These are phyloP conservation scores for Neurospora sp. DNA, from an alignment of 495 filamentous ascomycete genomes.

Conservation along the genomic window DNA sequence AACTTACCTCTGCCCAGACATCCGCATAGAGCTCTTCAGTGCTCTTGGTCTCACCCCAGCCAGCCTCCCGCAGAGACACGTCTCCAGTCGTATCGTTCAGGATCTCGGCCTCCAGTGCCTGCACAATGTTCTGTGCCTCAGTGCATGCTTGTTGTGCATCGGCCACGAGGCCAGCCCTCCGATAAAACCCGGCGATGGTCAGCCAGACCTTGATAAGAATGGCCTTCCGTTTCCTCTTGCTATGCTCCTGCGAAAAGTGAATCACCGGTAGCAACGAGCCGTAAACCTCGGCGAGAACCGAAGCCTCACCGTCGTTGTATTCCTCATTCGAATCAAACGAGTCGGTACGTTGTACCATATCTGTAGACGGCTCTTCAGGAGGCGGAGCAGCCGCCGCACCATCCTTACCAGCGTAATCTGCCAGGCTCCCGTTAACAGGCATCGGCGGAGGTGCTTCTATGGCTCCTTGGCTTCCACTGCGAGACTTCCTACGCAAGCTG, in stretches of 20 bases:
- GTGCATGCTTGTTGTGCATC: slow-evolving; percentile 69
- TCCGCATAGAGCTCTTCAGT: slow-evolving; percentile 76
- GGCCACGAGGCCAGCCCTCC: slow-evolving; percentile 63
- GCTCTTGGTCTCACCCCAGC: slow-evolving; percentile 66
- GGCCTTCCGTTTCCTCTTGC: slow-evolving; percentile 46
- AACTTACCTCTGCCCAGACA: slow-evolving; percentile 57
- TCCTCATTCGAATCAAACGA: slow-evolving; percentile 18
- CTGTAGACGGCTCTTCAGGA: neutral
- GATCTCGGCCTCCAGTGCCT: slow-evolving; percentile 43
- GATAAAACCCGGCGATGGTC: slow-evolving; percentile 77
- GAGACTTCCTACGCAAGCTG: slow-evolving; percentile 37
- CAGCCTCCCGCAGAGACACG: slow-evolving; percentile 44
- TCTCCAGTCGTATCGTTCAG: slow-evolving; percentile 39
- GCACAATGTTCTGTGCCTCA: slow-evolving; percentile 67
- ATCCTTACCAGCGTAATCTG: neutral
- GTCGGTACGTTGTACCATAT: slow-evolving; percentile 17
- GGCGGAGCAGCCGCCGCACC: neutral
- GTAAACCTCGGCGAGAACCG: neutral
- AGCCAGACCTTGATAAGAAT: slow-evolving; percentile 79
- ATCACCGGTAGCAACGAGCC: slow-evolving; percentile 32
- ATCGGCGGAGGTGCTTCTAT: neutral
- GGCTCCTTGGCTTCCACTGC: slow-evolving; percentile 25
- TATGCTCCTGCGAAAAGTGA: slow-evolving; percentile 39
- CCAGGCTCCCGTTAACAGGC: neutral
- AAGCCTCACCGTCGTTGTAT: slow-evolving; percentile 2